Conservation (phyloP, 345 rosid species). For the Dovyalis caffra region DNA sequence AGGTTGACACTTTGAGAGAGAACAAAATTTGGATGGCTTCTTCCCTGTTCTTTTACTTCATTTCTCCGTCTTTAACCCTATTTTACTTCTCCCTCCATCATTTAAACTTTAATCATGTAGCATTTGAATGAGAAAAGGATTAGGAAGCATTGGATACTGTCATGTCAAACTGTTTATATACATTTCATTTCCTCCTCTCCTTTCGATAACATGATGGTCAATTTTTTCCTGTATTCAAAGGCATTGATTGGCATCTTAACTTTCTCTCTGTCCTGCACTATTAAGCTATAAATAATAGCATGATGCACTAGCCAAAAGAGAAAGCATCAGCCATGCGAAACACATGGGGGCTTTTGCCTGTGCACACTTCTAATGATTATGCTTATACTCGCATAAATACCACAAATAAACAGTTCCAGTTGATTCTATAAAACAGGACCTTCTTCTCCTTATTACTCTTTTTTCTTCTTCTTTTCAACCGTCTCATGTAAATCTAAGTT, state of each 20-base stretch:
- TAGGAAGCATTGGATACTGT: neutral
- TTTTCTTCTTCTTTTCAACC: neutral
- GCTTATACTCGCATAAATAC: constrained; percentile 4
- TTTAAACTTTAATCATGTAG: neutral
- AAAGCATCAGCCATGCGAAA: neutral
- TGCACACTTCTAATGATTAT: constrained; percentile 12
- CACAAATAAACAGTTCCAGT: neutral
- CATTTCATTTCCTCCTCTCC: neutral
- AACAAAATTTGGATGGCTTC: no score
- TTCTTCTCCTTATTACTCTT: neutral
- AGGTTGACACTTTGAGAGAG: no score
- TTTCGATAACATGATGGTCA: neutral
- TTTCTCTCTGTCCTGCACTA: constrained; percentile 13
- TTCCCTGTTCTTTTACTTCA: neutral
- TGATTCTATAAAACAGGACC: neutral
- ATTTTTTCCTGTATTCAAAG: neutral
- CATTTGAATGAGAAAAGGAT: no score
- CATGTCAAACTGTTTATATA: neutral
- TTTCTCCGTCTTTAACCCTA: neutral
- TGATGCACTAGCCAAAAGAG: neutral
- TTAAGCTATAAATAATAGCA: constrained; percentile 2
- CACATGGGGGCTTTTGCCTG: neutral
- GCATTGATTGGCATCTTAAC: neutral
- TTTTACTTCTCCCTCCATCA: neutral
- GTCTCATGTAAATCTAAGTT: neutral